phyloP scores from a whole-genome alignment of 768 basidiomycete genomes.

The Calocybe gangraenosa region DNA sequence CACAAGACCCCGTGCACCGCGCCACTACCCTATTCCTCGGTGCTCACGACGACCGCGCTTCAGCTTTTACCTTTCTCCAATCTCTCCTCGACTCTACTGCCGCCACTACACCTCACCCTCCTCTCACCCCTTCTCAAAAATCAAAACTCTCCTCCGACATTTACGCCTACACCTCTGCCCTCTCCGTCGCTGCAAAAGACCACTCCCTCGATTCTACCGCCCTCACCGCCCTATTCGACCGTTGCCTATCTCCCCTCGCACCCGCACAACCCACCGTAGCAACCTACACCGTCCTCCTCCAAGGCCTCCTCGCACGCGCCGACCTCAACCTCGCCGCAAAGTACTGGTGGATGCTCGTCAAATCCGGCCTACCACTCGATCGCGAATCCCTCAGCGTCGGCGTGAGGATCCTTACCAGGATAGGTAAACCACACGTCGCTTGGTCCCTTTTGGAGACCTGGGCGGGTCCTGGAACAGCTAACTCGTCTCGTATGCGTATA shows the following conservation, averaged over 20 bases:
- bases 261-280: constrained; percentile 31
- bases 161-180: constrained; percentile 42
- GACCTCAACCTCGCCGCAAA: constrained; percentile 34
- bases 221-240: constrained; percentile 6
- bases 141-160: constrained; percentile 27
- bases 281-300: constrained; percentile 52
- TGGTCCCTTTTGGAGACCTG: constrained; percentile 22
- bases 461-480: neutral
- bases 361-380: constrained; percentile 36
- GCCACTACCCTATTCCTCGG: constrained; percentile 42
- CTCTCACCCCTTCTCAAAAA: constrained; percentile 20
- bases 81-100: constrained; percentile 20
- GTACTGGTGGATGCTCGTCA: constrained; percentile 39
- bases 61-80: constrained; percentile 45
- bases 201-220: constrained; percentile 16
- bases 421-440: constrained; percentile 41
- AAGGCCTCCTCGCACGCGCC: constrained; percentile 43
- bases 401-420: constrained; percentile 42
- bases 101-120: neutral
- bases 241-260: constrained; percentile 1
- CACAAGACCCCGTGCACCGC: constrained; percentile 18
- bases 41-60: constrained; percentile 33
- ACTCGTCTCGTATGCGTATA: no score
- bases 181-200: constrained; percentile 43
- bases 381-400: constrained; percentile 45